Evolutionary conservation across 2,329 filamentous ascomycete genomes (phyloP).

Genomic region (Dothiorella sarmentorum): DNA sequence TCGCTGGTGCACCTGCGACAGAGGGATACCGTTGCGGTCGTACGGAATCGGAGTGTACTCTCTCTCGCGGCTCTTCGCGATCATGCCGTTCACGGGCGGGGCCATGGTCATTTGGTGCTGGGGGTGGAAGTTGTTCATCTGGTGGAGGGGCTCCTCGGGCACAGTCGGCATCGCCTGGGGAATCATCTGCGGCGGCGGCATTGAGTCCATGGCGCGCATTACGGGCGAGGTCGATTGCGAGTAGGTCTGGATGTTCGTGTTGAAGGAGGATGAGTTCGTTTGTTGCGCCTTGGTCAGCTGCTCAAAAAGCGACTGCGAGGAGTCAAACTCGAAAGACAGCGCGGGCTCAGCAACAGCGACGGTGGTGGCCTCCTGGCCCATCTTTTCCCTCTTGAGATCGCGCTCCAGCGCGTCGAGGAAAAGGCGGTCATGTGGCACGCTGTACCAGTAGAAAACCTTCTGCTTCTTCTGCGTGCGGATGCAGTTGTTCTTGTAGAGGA

Average conservation of each 20-base stretch:
- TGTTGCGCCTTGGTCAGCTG: conserved; percentile 99
- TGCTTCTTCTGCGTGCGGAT: conserved; percentile 99
- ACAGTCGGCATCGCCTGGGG: conserved; percentile 54
- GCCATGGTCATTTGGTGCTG: conserved; percentile 68
- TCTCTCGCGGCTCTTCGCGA: conserved; percentile 79
- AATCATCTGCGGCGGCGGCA: conserved; percentile 88
- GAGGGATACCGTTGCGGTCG: conserved; percentile 85
- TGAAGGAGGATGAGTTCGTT: conserved; percentile 96
- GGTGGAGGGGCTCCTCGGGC: conserved; percentile 57
- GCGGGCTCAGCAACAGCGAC: conserved; percentile 96
- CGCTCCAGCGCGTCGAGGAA: conserved; percentile 97
- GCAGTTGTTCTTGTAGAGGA: conserved; percentile 99
- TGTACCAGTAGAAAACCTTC: conserved; percentile 99
- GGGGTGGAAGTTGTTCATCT: conserved; percentile 67
- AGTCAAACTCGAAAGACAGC: conserved; percentile 98
- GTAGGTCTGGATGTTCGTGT: conserved; percentile 66
- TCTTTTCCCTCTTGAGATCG: conserved; percentile 98
- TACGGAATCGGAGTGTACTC: conserved; percentile 76
- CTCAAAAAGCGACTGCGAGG: conserved; percentile 97
- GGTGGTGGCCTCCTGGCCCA: conserved; percentile 96
- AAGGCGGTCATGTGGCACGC: conserved; percentile 92
- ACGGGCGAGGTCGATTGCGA: conserved; percentile 84
- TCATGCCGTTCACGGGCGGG: conserved; percentile 65
- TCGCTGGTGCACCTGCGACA: conserved; percentile 79
- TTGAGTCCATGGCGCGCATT: conserved; percentile 85